Percentiles rank a stretch among this genome's conserved stretches.
phyloP scores from a whole-genome alignment of 108 stramenopile species.

The Chaetoceros muelleri region DNA sequence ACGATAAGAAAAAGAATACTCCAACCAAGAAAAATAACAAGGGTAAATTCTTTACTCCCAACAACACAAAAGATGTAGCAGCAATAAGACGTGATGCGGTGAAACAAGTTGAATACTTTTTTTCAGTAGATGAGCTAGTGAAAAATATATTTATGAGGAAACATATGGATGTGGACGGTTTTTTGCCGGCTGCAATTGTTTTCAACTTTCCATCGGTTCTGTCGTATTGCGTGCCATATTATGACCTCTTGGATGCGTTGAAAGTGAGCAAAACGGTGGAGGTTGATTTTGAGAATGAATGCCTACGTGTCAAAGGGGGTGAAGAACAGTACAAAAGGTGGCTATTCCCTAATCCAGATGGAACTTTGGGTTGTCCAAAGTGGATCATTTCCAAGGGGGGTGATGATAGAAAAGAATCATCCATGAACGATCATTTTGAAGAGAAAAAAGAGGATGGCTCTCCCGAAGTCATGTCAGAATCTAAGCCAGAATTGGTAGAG shows the following conservation, averaged over 20 bases:
- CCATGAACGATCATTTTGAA: not conserved
- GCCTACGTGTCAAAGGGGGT: not conserved
- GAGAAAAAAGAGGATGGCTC: not conserved
- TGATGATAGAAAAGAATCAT: too few species aligned
- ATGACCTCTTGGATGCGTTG: not conserved
- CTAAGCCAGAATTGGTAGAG: too few species aligned
- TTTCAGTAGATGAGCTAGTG: not conserved
- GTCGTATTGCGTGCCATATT: constrained; percentile 1
- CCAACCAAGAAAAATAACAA: constrained; percentile 6
- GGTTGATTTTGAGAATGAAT: not conserved
- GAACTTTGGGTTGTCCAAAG: not conserved
- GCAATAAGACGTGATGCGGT: not conserved
- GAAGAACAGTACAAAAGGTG: constrained; percentile 2
- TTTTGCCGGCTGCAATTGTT: not conserved
- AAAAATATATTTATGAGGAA: not conserved
- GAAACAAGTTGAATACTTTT: constrained; percentile 3
- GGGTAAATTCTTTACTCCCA: not conserved
- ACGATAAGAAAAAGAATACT: constrained; percentile 1
- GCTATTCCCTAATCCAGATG: not conserved
- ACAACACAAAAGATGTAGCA: not conserved
- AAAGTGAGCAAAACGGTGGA: not conserved
- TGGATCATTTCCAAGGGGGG: not conserved
- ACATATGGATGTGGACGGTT: not conserved
- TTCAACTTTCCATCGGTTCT: constrained; percentile 3
- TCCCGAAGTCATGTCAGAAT: too few species aligned